A percentile compares a stretch with the other conserved stretches of the same genome.
These are phyloP conservation scores for Amphicarpaea edgeworthii DNA, from an alignment of 306 rosid species.

Conservation along the genomic window DNA sequence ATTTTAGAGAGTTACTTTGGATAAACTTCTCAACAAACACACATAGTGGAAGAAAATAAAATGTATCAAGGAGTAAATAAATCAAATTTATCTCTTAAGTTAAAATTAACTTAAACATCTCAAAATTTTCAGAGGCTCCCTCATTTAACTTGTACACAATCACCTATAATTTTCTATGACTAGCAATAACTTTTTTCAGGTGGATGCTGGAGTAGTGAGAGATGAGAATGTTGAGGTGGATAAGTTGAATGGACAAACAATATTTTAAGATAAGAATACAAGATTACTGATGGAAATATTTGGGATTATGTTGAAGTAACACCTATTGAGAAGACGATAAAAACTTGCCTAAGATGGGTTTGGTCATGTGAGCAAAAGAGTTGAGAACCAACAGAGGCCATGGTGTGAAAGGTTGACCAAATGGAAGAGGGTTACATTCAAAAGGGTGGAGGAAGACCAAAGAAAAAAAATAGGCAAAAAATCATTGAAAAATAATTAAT, in stretches of 20 bases:
- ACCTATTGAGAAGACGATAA: not conserved
- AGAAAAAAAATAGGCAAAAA: not conserved
- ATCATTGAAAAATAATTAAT: not conserved
- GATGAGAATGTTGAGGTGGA: not conserved
- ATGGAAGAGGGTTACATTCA: not conserved
- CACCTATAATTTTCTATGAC: not conserved
- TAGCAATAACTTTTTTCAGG: not conserved
- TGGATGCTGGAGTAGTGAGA: conserved; percentile 4
- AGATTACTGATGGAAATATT: not conserved
- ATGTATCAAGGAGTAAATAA: not conserved
- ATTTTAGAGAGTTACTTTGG: conserved; percentile 2
- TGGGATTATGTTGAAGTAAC: not conserved
- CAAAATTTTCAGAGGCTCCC: not conserved
- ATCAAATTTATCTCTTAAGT: not conserved
- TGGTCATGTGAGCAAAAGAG: not conserved
- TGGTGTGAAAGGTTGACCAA: not conserved
- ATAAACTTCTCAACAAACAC: not conserved
- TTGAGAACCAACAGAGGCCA: not conserved
- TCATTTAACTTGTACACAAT: not conserved
- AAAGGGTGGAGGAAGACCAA: conserved; percentile 18
- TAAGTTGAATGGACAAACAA: conserved; percentile 1
- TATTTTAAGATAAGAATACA: not conserved
- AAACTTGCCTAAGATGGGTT: not conserved
- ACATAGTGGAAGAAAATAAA: conserved; percentile 6
- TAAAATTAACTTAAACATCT: not conserved